Base-by-base conservation (phyloP, 129 eudicot genomes). In the Escallonia herrerae region DNA sequence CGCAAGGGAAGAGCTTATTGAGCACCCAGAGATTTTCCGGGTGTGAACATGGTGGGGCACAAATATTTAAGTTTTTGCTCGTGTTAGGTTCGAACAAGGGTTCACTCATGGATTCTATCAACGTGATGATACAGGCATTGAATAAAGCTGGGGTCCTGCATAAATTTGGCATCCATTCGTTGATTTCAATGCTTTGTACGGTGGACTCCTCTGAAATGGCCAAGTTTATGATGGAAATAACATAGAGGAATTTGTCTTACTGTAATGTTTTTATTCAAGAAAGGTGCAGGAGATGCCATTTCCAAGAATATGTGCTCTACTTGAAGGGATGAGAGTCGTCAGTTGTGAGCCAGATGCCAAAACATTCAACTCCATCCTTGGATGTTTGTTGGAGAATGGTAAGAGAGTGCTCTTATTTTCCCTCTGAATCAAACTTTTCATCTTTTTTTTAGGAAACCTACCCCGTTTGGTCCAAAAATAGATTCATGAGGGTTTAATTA, bases 161-260 rank as follows among this genome's bases (percentile, higher is more conserved):
- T 43, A 67, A 54, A 56, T 80, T 90, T 15, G 95, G 97, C 8
- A 64, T 90, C 69, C 59, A 60, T 65, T 68, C 82, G 2, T 60
- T 90, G 68, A 72, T 90, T 66, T 68, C 70, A 67, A 80, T 80
- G 95, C 83, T 84, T 70, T 87, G 87, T 74, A 69, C 48, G 43
- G 37, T 69, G 63, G 84, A 80, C 49, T 78, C 62, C 53, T 82
- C 87, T 54, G 87, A 87, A 10, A 72, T 90, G 67, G 95, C 95
- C 14, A 72, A 68, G 62, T 76, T 67, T 80, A 95, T 90, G 74
- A 82, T 84, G 11, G 74, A 74, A 59, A 60, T 90, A 43, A 77
- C 86, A 0, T 90, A 81, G 74, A 82, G 68, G 51, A 82, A 63
- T 60, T 64, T 55, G 39, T 58, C 77, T 3, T 69, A 80, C 62